phyloP scores from a whole-genome alignment of 1,284 basidiomycete genomes.

The Cutaneotrichosporon cyanovorans region DNA sequence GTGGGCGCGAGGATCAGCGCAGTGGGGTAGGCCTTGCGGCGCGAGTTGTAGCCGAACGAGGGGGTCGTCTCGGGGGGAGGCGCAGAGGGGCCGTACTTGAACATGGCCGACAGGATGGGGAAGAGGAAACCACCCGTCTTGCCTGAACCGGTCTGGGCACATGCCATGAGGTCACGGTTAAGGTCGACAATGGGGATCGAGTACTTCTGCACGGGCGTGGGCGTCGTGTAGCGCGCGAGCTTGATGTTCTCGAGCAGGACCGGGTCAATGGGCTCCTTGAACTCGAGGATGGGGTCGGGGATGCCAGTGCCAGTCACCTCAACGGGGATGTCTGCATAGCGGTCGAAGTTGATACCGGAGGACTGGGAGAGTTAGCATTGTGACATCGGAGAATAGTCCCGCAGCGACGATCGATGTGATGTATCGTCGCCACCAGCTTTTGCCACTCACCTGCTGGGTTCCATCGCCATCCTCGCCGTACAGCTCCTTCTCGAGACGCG shows the following conservation, averaged over 20 bases:
- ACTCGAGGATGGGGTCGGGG: conserved; percentile 83
- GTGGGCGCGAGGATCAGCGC: conserved; percentile 95
- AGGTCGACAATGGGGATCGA: conserved; percentile 95
- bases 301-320: conserved; percentile 94
- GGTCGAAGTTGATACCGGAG: conserved; percentile 99
- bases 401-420: too few species aligned
- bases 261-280: conserved; percentile 86
- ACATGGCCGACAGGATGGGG: conserved; percentile 94
- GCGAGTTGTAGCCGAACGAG: conserved; percentile 58
- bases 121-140: conserved; percentile 99
- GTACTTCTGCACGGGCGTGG: conserved; percentile 99
- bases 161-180: conserved; percentile 93
- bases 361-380: conserved; percentile 59
- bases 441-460: conserved; percentile 44
- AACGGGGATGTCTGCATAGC: conserved; percentile 99
- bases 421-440: too few species aligned
- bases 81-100: conserved; percentile 68
- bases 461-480: conserved; percentile 82
- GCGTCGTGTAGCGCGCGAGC: conserved; percentile 84
- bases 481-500: conserved; percentile 87
- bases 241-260: conserved; percentile 93
- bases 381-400: background rate
- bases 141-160: conserved; percentile 99
- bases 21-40: conserved; percentile 89
- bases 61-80: conserved; percentile 48